Percentiles rank a stretch among this genome's conserved stretches.
Conservation (phyloP, 306 rosid species). For the Corylus avellana region DNA sequence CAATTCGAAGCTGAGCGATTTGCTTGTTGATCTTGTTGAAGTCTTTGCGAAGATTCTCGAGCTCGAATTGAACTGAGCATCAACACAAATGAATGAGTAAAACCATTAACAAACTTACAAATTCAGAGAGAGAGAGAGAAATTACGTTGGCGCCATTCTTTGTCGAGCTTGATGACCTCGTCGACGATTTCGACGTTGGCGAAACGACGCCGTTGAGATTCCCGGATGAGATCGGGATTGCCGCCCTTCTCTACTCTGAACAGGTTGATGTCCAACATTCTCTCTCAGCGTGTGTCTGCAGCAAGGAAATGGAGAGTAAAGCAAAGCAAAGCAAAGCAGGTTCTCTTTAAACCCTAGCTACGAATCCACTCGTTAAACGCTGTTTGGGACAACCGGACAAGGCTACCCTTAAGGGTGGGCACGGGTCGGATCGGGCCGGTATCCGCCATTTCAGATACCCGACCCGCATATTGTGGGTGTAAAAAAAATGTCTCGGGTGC, state of each 20-base stretch:
- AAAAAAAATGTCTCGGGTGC: no score
- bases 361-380: not conserved
- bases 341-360: not conserved
- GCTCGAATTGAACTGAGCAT: constrained; percentile 63
- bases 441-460: no score
- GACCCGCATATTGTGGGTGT: no score
- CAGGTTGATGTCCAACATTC: constrained; percentile 82
- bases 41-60: constrained; percentile 71
- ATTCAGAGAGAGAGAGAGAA: not conserved
- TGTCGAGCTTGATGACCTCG: constrained; percentile 80
- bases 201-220: constrained; percentile 93
- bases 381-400: not conserved
- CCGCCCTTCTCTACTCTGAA: constrained; percentile 85
- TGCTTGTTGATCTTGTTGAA: constrained; percentile 77
- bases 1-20: constrained; percentile 66
- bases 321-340: not conserved
- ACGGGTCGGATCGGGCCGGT: no score
- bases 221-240: constrained; percentile 85
- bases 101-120: not conserved
- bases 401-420: not conserved
- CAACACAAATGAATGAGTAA: constrained; percentile 26
- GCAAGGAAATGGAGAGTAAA: not conserved
- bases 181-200: constrained; percentile 74
- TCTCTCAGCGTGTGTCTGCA: not conserved
- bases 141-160: constrained; percentile 88